Base-by-base conservation (phyloP, 768 basidiomycete species). In the Cantharellus anzutake region DNA sequence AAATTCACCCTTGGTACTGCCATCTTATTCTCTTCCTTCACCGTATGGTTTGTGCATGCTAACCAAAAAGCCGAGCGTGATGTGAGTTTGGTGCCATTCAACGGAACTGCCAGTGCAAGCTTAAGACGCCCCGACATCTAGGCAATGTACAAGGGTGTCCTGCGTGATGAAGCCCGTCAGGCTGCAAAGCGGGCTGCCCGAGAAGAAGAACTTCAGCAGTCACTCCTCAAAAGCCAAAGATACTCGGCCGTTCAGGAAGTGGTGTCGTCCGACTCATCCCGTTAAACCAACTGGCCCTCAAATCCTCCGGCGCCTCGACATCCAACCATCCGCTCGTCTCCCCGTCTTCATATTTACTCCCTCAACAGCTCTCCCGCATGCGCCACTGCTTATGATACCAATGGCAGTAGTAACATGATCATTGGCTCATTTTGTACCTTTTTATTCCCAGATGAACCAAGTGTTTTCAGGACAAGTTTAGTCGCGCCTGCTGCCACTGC, bases 131-230 rank as follows among this genome's bases (percentile, higher is more conserved):
- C 35, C 52, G 35, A 58, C 7, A 20, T 29, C 38, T 61, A 97
- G 92, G 81, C 73, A 38, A 96, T 96, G 92, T 94, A 86, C 67
- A 75, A 83, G 67, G 92, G 92, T 35, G 93, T 96, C 2, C 66
- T 94, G 52, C 79, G 82, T 57, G 92, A 96, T 67, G 93, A 97
- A 66, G 86, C 82, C 65, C 81, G 90, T 35, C 74, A 85, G 62
- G 74, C 70, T 65, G 78, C 81, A 66, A 91, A 90, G 71, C 78
- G 78, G 78, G 75, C 64, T 55, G 78, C 81, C 69, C 76, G 82
- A 62, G 78, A 83, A 68, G 78, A 75, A 61, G 83, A 80, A 0
- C 70, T 82, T 34, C 72, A 77, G 56, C 60, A 61, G 41, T 61
- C 61, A 51, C 48, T 63, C 4, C 16, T 40, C n/a, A 63, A 60